These are phyloP conservation scores for Pseudonitzschia delicatissima DNA, from an alignment of 108 stramenopile genomes.

Conservation along the genomic window DNA sequence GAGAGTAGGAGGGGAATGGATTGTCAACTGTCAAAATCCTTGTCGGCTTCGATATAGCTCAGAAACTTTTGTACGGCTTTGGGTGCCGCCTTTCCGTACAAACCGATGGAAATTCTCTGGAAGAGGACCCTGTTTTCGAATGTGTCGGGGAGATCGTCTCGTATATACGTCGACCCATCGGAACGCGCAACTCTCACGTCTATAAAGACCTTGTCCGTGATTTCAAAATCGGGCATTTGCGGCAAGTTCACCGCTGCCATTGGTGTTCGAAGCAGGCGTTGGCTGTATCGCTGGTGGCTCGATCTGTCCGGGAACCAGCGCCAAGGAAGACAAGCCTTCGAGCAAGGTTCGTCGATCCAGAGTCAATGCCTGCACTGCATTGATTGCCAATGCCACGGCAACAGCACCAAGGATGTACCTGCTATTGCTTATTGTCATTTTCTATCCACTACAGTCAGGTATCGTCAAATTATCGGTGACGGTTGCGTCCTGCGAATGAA, in stretches of 20 bases:
- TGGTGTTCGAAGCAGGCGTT: not conserved
- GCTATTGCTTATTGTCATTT: no score
- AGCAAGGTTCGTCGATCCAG: not conserved
- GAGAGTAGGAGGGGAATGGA: constrained; percentile 65
- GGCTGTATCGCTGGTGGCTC: not conserved
- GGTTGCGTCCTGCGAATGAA: no score
- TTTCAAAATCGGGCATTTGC: constrained; percentile 10
- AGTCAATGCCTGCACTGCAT: not conserved
- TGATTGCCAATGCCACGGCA: not conserved
- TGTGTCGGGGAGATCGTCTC: constrained; percentile 49
- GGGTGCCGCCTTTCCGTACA: constrained; percentile 67
- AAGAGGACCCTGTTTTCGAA: constrained; percentile 64
- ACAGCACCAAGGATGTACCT: not conserved
- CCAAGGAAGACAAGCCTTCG: not conserved
- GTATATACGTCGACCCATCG: constrained; percentile 81
- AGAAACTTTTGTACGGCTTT: constrained; percentile 61
- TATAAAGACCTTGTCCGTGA: constrained; percentile 74
- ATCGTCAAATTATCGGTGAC: no score
- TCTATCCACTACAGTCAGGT: no score
- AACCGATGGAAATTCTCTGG: constrained; percentile 54
- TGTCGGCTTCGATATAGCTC: constrained; percentile 43
- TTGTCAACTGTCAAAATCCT: constrained; percentile 42
- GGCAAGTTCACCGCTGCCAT: not conserved
- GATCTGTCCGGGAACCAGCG: not conserved
- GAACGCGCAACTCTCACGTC: constrained; percentile 75